Percentiles rank a stretch among this genome's conserved stretches.
These are phyloP conservation scores for Persicaria tinctoria DNA, from an alignment of 148 eudicot species.

Conservation along the genomic window DNA sequence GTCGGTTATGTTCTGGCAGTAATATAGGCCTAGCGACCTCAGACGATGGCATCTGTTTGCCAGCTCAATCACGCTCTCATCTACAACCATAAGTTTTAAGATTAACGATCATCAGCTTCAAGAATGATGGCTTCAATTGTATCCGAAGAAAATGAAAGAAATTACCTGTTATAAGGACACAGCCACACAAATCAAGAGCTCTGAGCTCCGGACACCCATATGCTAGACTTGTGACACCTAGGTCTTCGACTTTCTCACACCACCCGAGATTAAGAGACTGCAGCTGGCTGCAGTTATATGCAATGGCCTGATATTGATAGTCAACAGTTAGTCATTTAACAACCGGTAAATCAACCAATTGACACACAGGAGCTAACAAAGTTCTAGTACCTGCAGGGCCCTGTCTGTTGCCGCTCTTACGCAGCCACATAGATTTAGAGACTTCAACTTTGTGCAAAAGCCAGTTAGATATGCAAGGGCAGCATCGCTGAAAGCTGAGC, in stretches of 20 bases:
- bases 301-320: slow-evolving; percentile 54
- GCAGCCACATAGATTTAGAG: slow-evolving; percentile 86
- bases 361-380: neutral
- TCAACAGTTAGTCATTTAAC: neutral
- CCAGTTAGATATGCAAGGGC: slow-evolving; percentile 59
- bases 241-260: slow-evolving; percentile 83
- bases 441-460: slow-evolving; percentile 59
- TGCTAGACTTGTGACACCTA: slow-evolving; percentile 76
- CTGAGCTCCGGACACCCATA: slow-evolving; percentile 81
- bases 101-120: too few species aligned
- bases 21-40: slow-evolving; percentile 74
- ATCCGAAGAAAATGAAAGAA: neutral
- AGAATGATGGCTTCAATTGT: too few species aligned
- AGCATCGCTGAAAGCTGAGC: slow-evolving; percentile 62
- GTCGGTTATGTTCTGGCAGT: slow-evolving; percentile 85
- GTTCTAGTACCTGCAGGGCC: slow-evolving; percentile 61
- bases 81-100: slow-evolving; percentile 26
- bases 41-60: slow-evolving; percentile 74
- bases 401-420: slow-evolving; percentile 73
- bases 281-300: slow-evolving; percentile 60
- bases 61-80: slow-evolving; percentile 81
- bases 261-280: slow-evolving; percentile 79
- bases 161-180: slow-evolving; percentile 88
- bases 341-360: neutral
- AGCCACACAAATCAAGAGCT: slow-evolving; percentile 88